A percentile compares a stretch with the other conserved stretches of the same genome.
These are phyloP conservation scores for Arthrobotrys iridis DNA, from an alignment of 2,329 filamentous ascomycete genomes.

Conservation along the genomic window DNA sequence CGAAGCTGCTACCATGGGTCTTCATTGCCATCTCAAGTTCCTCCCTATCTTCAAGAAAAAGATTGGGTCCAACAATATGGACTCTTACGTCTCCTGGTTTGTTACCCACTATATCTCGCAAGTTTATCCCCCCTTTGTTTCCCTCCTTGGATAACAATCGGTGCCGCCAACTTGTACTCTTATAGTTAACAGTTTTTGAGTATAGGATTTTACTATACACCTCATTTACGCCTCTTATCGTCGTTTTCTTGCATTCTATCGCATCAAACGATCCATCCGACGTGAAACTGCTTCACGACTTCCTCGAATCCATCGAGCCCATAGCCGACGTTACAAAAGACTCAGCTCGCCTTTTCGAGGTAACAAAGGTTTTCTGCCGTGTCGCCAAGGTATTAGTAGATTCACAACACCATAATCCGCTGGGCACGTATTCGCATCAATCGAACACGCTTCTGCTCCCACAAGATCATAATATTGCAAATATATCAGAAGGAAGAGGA, in stretches of 20 bases:
- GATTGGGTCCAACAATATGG: conserved; percentile 25
- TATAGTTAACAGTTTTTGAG: neutral
- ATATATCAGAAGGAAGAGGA: conserved; percentile 2
- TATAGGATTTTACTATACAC: conserved; percentile 45
- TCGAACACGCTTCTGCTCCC: conserved; percentile 47
- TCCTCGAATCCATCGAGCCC: conserved; percentile 45
- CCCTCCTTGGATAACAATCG: neutral
- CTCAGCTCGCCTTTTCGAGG: conserved; percentile 30
- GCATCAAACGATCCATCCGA: conserved; percentile 38
- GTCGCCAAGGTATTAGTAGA: conserved; percentile 47
- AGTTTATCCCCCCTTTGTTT: neutral
- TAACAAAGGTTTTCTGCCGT: conserved; percentile 47
- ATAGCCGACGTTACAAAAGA: conserved; percentile 44
- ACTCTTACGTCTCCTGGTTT: conserved; percentile 46
- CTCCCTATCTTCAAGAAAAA: conserved; percentile 44
- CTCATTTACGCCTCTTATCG: conserved; percentile 51
- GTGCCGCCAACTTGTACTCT: neutral
- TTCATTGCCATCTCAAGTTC: conserved; percentile 40
- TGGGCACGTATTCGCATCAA: conserved; percentile 46
- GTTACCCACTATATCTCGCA: conserved; percentile 11
- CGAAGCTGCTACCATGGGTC: conserved; percentile 35
- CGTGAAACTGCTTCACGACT: conserved; percentile 48
- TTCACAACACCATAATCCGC: conserved; percentile 15
- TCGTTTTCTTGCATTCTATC: conserved; percentile 45
- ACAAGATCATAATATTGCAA: conserved; percentile 41